These are phyloP conservation scores for Gossypium herbaceum DNA, from an alignment of 345 rosid species.

Conservation along the genomic window DNA sequence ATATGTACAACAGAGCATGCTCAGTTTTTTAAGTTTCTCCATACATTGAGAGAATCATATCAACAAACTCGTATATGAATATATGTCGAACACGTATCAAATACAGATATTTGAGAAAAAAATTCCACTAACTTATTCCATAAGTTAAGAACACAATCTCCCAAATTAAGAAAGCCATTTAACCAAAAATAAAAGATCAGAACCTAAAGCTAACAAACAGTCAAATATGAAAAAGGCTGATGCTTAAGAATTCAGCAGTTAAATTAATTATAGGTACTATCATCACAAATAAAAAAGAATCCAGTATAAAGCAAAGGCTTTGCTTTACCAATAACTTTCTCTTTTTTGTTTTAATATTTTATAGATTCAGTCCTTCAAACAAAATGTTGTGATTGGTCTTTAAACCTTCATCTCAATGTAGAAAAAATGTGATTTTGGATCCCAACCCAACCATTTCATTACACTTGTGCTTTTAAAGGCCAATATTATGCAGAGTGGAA, in stretches of 20 bases:
- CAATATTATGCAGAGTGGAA: background rate
- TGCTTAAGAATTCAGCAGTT: background rate
- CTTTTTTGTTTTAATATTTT: background rate
- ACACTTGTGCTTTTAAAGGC: background rate
- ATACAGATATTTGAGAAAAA: too few species aligned
- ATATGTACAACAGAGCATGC: too few species aligned
- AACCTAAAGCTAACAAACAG: background rate
- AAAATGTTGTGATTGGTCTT: background rate
- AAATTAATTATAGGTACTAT: background rate
- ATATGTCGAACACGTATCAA: background rate
- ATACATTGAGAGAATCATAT: too few species aligned
- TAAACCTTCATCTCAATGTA: background rate
- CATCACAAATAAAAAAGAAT: background rate
- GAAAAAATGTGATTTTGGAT: background rate
- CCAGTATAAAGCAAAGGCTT: background rate
- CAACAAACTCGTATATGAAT: background rate
- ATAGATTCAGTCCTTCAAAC: background rate
- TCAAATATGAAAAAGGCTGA: background rate
- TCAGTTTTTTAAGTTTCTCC: too few species aligned
- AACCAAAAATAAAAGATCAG: background rate
- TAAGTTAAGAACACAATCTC: background rate
- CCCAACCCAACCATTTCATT: background rate
- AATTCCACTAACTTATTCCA: conserved; percentile 1
- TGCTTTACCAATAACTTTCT: background rate
- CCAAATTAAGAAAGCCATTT: background rate